Percentiles rank a stretch among this genome's conserved stretches.
Conservation (phyloP, 225 moss, liverwort and hornwort species). For the Pleurozium schreberi region DNA sequence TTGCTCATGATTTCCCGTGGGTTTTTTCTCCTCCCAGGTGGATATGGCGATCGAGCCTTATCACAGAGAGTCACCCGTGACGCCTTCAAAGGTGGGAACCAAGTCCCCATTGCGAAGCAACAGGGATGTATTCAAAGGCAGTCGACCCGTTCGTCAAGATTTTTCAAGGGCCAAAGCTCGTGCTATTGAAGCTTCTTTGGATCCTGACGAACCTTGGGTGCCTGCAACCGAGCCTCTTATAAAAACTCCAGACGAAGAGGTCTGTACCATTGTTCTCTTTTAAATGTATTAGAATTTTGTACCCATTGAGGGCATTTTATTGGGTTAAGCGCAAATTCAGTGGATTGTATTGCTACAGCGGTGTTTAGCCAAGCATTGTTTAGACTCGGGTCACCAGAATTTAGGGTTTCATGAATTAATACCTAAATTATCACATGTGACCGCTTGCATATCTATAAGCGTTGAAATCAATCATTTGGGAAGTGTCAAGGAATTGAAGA, state of each 20-base stretch:
- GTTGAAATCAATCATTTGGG: background rate
- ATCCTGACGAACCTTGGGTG: conserved; percentile 49
- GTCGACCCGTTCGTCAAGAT: conserved; percentile 27
- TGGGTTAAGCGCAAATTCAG: background rate
- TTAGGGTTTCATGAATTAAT: background rate
- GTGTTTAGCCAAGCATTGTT: background rate
- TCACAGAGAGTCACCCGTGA: conserved; percentile 7
- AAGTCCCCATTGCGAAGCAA: conserved; percentile 19
- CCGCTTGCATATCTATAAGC: background rate
- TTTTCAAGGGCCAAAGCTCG: conserved; percentile 40
- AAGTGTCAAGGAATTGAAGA: background rate
- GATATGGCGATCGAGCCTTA: conserved; percentile 6
- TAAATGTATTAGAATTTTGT: no score
- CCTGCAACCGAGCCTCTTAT: conserved; percentile 18
- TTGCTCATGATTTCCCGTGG: background rate
- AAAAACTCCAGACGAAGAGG: conserved; percentile 48
- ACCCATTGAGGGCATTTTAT: background rate
- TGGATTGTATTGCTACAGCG: background rate
- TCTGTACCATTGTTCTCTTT: background rate
- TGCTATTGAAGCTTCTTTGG: conserved; percentile 53
- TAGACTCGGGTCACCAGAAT: background rate
- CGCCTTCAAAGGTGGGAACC: background rate
- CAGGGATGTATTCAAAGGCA: conserved; percentile 13
- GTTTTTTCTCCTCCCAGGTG: conserved; percentile 15
- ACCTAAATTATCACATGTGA: background rate